These are phyloP conservation scores for Pugionium cornutum DNA, from an alignment of 345 rosid species.

Conservation along the genomic window DNA sequence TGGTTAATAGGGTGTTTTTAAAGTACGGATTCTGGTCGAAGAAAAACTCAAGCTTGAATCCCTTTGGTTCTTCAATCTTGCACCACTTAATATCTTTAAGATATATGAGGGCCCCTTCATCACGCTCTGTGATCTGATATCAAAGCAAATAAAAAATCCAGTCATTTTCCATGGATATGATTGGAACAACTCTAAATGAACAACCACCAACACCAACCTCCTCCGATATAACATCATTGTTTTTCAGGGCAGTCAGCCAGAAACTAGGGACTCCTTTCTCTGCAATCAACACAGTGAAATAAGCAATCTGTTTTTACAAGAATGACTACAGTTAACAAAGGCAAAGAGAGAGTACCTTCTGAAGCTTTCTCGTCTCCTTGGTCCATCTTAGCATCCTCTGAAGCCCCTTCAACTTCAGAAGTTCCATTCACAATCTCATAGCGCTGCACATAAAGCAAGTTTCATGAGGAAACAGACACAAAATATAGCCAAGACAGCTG, in stretches of 20 bases:
- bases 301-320: neutral
- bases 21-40: slow-evolving; percentile 69
- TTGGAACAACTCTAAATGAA: neutral
- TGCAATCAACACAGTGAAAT: slow-evolving; percentile 40
- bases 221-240: slow-evolving; percentile 69
- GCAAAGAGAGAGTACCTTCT: slow-evolving; percentile 51
- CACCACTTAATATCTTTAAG: slow-evolving; percentile 84
- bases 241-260: slow-evolving; percentile 91
- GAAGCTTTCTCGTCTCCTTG: slow-evolving; percentile 56
- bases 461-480: neutral
- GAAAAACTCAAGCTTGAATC: slow-evolving; percentile 85
- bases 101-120: slow-evolving; percentile 78
- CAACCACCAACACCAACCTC: slow-evolving; percentile 35
- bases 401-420: slow-evolving; percentile 59
- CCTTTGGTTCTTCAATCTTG: slow-evolving; percentile 76
- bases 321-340: neutral
- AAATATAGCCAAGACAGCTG: neutral
- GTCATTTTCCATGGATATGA: neutral
- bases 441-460: slow-evolving; percentile 54
- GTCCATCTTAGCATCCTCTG: slow-evolving; percentile 53
- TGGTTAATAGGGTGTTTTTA: slow-evolving; percentile 70
- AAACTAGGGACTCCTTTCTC: slow-evolving; percentile 95
- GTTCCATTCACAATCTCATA: slow-evolving; percentile 81
- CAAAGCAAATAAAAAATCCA: neutral
- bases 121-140: slow-evolving; percentile 71